Percentiles rank a stretch among this genome's conserved stretches.
Evolutionary conservation across 2,329 filamentous ascomycete species (phyloP).

Genomic region (Dichotomopilus funicola): DNA sequence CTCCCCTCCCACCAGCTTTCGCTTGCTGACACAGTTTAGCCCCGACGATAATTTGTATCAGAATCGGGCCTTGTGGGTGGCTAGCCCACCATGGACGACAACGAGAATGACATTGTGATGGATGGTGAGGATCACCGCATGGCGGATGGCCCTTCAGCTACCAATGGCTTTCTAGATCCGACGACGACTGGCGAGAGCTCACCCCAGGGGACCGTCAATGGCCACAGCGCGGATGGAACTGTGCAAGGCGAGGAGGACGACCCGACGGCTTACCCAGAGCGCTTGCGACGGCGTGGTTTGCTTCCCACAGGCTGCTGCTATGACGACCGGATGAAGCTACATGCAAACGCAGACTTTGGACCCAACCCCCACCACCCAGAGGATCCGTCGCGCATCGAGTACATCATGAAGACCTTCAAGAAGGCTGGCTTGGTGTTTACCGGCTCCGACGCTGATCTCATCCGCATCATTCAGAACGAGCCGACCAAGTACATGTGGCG

Average conservation of each 20-base stretch:
- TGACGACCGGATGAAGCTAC: conserved; percentile 91
- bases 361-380: conserved; percentile 81
- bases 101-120: conserved; percentile 30
- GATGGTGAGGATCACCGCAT: conserved; percentile 37
- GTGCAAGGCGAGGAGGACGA: conserved; percentile 33
- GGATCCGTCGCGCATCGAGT: conserved; percentile 84
- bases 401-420: conserved; percentile 86
- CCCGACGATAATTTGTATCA: background rate
- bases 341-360: conserved; percentile 75
- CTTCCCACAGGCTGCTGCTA: conserved; percentile 77
- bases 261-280: conserved; percentile 25
- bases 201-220: conserved; percentile 16
- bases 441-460: conserved; percentile 49
- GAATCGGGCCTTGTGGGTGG: background rate
- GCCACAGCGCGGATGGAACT: conserved; percentile 24
- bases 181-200: conserved; percentile 28
- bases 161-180: conserved; percentile 32
- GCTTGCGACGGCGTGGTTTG: conserved; percentile 39
- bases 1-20: background rate
- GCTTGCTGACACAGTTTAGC: background rate
- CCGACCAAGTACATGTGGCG: conserved; percentile 64
- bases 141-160: conserved; percentile 34
- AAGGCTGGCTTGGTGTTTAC: conserved; percentile 69
- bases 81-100: conserved; percentile 21
- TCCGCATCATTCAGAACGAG: conserved; percentile 43